Conservation (phyloP, 768 basidiomycete genomes). For the Gelatoporia subvermispora region DNA sequence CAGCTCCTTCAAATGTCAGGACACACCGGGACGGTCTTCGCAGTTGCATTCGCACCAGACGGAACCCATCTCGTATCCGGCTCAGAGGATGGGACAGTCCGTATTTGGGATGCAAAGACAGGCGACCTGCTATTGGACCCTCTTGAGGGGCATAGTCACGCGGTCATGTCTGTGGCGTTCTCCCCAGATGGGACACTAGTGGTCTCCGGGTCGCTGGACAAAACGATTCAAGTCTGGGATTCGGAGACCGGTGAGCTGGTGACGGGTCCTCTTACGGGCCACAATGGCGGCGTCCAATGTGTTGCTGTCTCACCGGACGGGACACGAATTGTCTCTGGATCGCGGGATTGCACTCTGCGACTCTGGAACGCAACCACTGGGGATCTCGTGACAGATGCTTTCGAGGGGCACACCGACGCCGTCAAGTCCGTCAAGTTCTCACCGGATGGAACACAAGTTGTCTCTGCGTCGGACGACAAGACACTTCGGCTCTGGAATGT, state of each 20-base stretch:
- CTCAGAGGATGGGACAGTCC: too few species aligned
- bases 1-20: too few species aligned
- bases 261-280: slow-evolving; percentile 3
- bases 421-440: too few species aligned
- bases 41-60: too few species aligned
- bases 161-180: not conserved
- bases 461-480: too few species aligned
- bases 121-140: slow-evolving; percentile 2
- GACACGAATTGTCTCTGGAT: slow-evolving; percentile 36
- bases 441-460: too few species aligned
- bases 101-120: slow-evolving; percentile 4
- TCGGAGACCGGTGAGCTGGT: not conserved
- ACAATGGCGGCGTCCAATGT: slow-evolving; percentile 25
- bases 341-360: slow-evolving; percentile 38
- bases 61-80: too few species aligned
- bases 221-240: slow-evolving; percentile 8
- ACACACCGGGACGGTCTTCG: slow-evolving; percentile 9
- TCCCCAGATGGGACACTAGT: not conserved
- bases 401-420: too few species aligned
- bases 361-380: too few species aligned
- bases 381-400: too few species aligned
- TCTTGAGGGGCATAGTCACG: slow-evolving; percentile 3
- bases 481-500: too few species aligned
- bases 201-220: not conserved
- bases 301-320: slow-evolving; percentile 41